A percentile compares a stretch with the other conserved stretches of the same genome.
Conservation (phyloP, 2,329 filamentous ascomycete genomes). For the Pseudogymnoascus destructans region DNA sequence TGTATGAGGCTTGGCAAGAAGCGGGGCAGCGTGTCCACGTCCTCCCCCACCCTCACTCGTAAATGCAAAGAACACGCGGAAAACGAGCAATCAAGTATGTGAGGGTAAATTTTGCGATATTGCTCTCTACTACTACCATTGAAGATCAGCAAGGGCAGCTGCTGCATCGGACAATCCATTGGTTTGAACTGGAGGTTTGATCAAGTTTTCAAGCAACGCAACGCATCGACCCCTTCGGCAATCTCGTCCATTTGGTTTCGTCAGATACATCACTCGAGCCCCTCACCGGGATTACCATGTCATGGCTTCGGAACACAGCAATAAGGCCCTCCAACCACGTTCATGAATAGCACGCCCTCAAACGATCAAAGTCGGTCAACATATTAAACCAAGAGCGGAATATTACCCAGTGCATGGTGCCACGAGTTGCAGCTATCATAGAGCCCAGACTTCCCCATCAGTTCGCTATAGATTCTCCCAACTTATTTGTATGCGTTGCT, state of each 20-base stretch:
- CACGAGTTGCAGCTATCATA: not conserved
- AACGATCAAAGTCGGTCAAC: not conserved
- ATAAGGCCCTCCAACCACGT: not conserved
- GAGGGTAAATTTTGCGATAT: not conserved
- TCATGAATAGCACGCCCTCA: not conserved
- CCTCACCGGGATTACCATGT: not conserved
- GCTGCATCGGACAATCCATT: not conserved
- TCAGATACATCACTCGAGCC: not conserved
- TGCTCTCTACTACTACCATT: not conserved
- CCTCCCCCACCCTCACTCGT: not conserved
- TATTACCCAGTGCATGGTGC: not conserved
- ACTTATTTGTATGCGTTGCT: not conserved
- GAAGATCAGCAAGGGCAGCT: not conserved
- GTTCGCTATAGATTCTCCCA: not conserved
- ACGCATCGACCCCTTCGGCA: not conserved
- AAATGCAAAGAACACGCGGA: not conserved
- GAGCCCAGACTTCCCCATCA: not conserved
- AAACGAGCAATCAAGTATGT: not conserved
- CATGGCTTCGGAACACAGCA: not conserved
- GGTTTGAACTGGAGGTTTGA: not conserved
- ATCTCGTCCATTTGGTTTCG: not conserved
- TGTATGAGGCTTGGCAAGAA: conserved; percentile 1
- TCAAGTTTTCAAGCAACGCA: not conserved
- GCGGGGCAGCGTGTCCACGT: not conserved
- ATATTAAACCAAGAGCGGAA: not conserved